Percentiles rank a stretch among this genome's conserved stretches.
Conservation (phyloP, 495 filamentous ascomycete species). For the Lasiosphaeriaceae sp. region DNA sequence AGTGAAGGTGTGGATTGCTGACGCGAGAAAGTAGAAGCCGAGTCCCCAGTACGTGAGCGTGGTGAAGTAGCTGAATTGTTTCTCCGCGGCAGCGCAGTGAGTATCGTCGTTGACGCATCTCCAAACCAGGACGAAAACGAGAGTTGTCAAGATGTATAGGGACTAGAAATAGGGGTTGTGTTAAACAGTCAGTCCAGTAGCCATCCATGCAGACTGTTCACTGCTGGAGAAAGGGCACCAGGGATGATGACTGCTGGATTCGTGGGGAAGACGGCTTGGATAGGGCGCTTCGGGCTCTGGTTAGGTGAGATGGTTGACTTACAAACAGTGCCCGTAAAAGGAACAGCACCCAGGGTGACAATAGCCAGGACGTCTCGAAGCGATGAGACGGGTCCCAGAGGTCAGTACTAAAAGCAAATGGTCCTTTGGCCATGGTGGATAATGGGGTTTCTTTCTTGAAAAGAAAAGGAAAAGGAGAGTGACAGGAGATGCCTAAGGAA, state of each 20-base stretch:
- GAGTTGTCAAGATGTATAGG: conserved; percentile 67
- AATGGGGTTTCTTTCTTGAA: no score
- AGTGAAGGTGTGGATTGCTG: conserved; percentile 59
- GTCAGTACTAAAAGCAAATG: conserved; percentile 39
- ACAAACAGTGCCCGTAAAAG: conserved; percentile 55
- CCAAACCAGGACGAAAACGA: conserved; percentile 66
- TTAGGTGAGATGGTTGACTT: conserved; percentile 13
- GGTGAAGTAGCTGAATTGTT: conserved; percentile 77
- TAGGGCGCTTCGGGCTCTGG: not conserved
- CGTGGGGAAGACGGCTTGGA: no score
- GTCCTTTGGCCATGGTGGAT: not conserved
- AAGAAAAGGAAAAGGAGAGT: not conserved
- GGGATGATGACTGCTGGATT: no score
- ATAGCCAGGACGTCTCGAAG: conserved; percentile 72
- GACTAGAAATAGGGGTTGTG: conserved; percentile 27
- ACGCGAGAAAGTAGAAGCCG: conserved; percentile 68
- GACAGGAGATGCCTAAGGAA: no score
- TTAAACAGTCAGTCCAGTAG: no score
- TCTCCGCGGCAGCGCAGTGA: conserved; percentile 29
- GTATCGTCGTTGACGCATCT: conserved; percentile 27
- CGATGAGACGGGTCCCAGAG: conserved; percentile 57
- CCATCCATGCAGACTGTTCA: no score
- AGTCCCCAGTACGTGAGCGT: conserved; percentile 74
- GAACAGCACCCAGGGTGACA: conserved; percentile 61
- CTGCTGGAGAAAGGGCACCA: no score